Percentiles rank a stretch among this genome's conserved stretches.
phyloP scores from a whole-genome alignment of 2,329 filamentous ascomycete genomes.

The Ceratocystis huliohia region DNA sequence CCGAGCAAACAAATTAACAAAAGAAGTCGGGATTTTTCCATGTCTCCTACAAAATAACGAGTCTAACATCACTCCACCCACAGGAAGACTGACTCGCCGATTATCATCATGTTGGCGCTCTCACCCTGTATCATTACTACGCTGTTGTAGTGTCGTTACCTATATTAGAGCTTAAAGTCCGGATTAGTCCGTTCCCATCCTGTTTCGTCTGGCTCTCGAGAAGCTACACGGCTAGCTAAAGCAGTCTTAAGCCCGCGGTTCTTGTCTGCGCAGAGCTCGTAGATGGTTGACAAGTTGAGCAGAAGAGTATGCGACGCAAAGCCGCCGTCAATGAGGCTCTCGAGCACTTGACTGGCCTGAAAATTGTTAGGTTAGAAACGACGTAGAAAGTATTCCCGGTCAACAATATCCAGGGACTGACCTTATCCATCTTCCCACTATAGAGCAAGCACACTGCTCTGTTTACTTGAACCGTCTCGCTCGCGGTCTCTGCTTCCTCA shows the following conservation, averaged over 20 bases:
- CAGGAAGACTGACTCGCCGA: no score
- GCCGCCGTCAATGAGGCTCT: constrained; percentile 49
- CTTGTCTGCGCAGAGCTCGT: constrained; percentile 77
- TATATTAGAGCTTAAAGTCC: constrained; percentile 58
- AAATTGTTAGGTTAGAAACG: background rate
- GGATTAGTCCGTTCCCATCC: constrained; percentile 60
- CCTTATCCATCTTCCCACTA: constrained; percentile 60
- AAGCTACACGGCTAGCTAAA: constrained; percentile 58
- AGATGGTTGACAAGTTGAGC: constrained; percentile 83
- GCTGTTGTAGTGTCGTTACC: no score
- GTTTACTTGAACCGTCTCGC: constrained; percentile 69
- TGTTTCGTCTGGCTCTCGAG: constrained; percentile 39
- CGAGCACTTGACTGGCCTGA: constrained; percentile 53
- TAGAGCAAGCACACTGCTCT: constrained; percentile 76
- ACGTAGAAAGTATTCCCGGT: background rate
- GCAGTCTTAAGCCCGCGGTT: constrained; percentile 55
- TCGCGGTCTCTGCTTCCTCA: constrained; percentile 30
- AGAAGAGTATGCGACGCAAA: constrained; percentile 65
- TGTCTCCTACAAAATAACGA: no score
- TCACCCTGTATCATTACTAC: no score
- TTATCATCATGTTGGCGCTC: no score
- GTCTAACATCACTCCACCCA: no score
- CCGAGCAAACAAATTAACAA: no score
- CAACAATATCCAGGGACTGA: constrained; percentile 28
- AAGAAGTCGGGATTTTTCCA: no score